Base-by-base conservation (phyloP, 306 rosid species). In the Cucumis hystrix region DNA sequence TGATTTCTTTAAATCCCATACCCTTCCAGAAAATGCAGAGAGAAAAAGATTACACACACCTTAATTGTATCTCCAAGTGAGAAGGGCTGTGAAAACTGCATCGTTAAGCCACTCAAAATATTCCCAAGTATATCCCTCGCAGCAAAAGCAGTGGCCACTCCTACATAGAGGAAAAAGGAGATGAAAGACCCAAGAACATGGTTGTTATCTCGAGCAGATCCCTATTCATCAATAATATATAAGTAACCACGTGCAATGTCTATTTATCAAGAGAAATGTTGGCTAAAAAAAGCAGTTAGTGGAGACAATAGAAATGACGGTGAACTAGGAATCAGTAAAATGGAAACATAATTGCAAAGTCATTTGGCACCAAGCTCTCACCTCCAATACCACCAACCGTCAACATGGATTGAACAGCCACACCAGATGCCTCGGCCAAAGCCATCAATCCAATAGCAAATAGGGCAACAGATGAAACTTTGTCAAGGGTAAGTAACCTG, bases 351-450 rank as follows among this genome's bases (percentile, higher is more conserved):
- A 13, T 2, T 33, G 65, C 78, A 74, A 74, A 74, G 21, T 1
- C 69, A 43, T 4, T 76, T 76, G 78, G 63, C 25, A 37, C 16
- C 30, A 47, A 68, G 72, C 41, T 71, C 77, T 64, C 75, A 92
- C 99, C 99, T 89, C 96, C 97, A 65, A 95, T 89, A 40, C 97
- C 99, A 83, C 99, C 99, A 83, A 92, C 93, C 6, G 97, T 95
- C 77, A 92, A 77, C 75, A 95, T 76, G 81, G 99, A 95, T 35
- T 90, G 93, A 85, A 89, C 96, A 64, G 97, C 96, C 87, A 92
- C 96, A 37, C 97, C 97, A 86, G 93, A 90, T 71, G 99, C 97
- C 91, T 92, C 97, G 14, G 97, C 91, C 63, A 92, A 83, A 82
- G 99, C 92, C 96, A 95, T 92, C 68, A 88, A 20, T 75, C 97